Conservation (phyloP, 257 asterid species). For the Penstemon newberryi region DNA sequence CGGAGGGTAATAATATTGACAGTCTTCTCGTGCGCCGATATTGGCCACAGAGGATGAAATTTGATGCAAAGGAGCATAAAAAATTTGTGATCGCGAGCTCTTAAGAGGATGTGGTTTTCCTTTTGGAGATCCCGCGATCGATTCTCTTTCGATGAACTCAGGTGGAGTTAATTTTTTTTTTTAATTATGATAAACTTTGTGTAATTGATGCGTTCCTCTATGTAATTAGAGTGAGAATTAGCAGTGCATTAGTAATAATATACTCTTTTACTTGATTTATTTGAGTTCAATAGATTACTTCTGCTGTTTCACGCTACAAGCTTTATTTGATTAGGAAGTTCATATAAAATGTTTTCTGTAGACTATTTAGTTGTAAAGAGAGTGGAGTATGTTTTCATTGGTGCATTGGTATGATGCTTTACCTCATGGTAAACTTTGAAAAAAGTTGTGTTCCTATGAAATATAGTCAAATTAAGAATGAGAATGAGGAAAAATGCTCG, state of each 20-base stretch:
- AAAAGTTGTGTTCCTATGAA: neutral
- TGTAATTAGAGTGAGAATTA: conserved; percentile 17
- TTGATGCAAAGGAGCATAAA: conserved; percentile 37
- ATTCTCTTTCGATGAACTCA: conserved; percentile 89
- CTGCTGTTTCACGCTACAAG: no score
- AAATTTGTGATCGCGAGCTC: conserved; percentile 48
- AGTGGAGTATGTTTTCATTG: conserved; percentile 12
- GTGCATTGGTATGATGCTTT: conserved; percentile 12
- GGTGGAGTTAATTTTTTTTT: conserved; percentile 41
- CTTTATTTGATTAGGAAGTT: neutral
- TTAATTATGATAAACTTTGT: neutral
- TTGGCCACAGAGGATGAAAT: conserved; percentile 33
- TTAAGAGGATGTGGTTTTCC: conserved; percentile 83
- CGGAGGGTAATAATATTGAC: conserved; percentile 7
- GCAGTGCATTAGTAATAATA: conserved; percentile 3
- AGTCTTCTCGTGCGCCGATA: conserved; percentile 14
- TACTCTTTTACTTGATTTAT: conserved; percentile 5
- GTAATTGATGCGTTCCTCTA: conserved; percentile 19
- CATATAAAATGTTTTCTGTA: neutral
- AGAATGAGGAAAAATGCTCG: conserved; percentile 1
- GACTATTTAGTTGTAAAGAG: neutral
- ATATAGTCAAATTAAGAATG: conserved; percentile 8
- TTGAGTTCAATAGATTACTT: conserved; percentile 22
- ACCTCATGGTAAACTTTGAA: conserved; percentile 12
- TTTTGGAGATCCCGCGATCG: conserved; percentile 97